Evolutionary conservation across 345 rosid genomes (phyloP), one percentile per base, ranked within the genome.

Genomic region (Populus simonii): DNA sequence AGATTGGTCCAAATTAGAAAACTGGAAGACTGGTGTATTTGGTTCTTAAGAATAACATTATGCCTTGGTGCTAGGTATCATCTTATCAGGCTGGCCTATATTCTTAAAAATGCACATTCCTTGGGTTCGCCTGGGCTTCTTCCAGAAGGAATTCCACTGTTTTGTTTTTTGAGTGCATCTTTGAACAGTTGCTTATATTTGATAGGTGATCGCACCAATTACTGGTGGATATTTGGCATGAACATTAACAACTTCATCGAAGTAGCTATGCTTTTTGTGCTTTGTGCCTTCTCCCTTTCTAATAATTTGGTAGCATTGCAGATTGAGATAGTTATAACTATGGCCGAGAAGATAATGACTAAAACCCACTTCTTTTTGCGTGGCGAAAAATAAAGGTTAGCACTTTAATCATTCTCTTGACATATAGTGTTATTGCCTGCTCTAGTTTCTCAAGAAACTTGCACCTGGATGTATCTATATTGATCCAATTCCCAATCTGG

Each of bases 321-420:
- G 99, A 92, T 95, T 85, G 96, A 95, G 90, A 93, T 95, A 67
- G 81, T 86, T 95, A 93, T 75, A 51, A 95, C 87, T 95, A 86
- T 89, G 99, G 98, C 72, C 89, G 83, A 80, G 99, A 94, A 84
- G 95, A 89, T 80, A 91, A 91, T 84, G 92, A 82, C 80, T 89
- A 82, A 82, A 17, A 69, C 31, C 75, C 73, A 51, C 59, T 63
- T 17, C 23, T 74, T 72, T 55, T 78, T 47, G 33, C 45, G 1
- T 78, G 75, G 68, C 35, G 72, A 70, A 67, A 62, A 90, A 88
- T 88, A 88, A 90, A 89, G 93, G 89, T 90, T 70, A 74, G 84
- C 47, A 62, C 71, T 81, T 8, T 72, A 8, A 23, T 71, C 76
- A 59, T 53, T 69, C 55, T 22, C 27, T 49, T 23, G 31, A 8